phyloP scores from a whole-genome alignment of 306 rosid genomes.

The Lathyrus oleraceus region DNA sequence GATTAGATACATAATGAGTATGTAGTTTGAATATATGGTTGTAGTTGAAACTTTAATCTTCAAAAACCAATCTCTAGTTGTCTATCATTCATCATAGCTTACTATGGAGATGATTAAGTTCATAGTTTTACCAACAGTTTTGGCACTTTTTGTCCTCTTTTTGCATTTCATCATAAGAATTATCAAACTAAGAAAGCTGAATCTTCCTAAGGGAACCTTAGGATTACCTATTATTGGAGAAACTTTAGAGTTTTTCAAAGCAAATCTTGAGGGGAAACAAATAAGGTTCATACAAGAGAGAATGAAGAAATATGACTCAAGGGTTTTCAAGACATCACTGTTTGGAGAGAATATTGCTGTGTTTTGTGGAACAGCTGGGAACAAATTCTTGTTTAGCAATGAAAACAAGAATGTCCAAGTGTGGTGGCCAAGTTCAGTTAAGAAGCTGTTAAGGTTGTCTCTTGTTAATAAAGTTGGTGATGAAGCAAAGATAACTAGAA shows the following conservation, averaged over 20 bases:
- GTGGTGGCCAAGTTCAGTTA: constrained; percentile 51
- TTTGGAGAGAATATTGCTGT: constrained; percentile 35
- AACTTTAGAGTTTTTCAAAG: constrained; percentile 33
- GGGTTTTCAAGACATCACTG: constrained; percentile 50
- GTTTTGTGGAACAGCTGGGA: constrained; percentile 49
- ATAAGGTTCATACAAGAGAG: constrained; percentile 40
- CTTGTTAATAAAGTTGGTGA: constrained; percentile 44
- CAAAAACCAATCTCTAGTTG: background rate
- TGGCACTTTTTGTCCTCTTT: constrained; percentile 28
- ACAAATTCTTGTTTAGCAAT: constrained; percentile 49
- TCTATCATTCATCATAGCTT: background rate
- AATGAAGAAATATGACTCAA: constrained; percentile 36
- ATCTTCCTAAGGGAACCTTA: constrained; percentile 48
- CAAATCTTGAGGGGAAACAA: constrained; percentile 11
- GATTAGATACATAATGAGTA: background rate
- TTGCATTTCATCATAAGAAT: constrained; percentile 33
- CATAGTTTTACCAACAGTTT: constrained; percentile 35
- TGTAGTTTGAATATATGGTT: background rate
- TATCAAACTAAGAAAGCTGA: constrained; percentile 34
- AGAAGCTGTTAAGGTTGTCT: constrained; percentile 42
- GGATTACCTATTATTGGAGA: constrained; percentile 56
- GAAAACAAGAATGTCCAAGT: constrained; percentile 55
- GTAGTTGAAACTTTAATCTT: background rate
- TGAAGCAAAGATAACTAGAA: constrained; percentile 44
- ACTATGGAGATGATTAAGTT: constrained; percentile 34